Evolutionary conservation across 2,329 filamentous ascomycete species (phyloP), one percentile per base, ranked within the genome.

Genomic region (Microsporum audouinii): DNA sequence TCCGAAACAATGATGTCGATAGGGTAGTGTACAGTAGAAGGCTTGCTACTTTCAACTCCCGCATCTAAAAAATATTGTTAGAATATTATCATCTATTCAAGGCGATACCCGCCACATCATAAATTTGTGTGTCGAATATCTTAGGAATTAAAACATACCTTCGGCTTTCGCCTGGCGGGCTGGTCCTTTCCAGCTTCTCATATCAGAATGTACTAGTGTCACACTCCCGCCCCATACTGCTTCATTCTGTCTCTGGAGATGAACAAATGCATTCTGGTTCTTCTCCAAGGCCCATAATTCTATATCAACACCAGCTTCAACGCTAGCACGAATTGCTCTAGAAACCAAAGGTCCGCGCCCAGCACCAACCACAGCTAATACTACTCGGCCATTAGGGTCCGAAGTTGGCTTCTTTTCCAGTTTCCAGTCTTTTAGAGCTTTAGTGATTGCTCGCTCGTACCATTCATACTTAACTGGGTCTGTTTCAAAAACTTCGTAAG

Each of bases 401-500:
- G 87, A 90, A 0, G 86, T 89, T 0, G 90, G 86, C 70, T 89
- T 91, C 36, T 82, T 79, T 62, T 89, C 80, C 41, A 80, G 76
- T 62, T 81, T 81, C 87, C 94, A 95, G 69, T 97, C 91, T 10
- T 77, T 80, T 64, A 99, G 79, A 0, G 94, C 92, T 65, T 88
- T 84, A 2, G 84, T 83, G 61, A 95, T 87, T 12, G 94, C 94
- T 53, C 82, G 80, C 72, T 97, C 91, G 71, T 99, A 99, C 80
- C 92, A 95, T 65, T 91, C 86, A 72, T 99, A 99, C 75, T 99
- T 99, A 75, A 99, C 88, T 0, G 94, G 94, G 65, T 99, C 95
- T 67, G 95, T 95, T 73, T 99, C 94, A 69, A 99, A 99, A 1
- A 97, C 92, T 71, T 99, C 94, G 73, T 99, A 99, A 0, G 94